Percentiles rank a stretch among this genome's conserved stretches.
Conservation (phyloP, 805 yeast species). For the Metschnikowia reukaufii region DNA sequence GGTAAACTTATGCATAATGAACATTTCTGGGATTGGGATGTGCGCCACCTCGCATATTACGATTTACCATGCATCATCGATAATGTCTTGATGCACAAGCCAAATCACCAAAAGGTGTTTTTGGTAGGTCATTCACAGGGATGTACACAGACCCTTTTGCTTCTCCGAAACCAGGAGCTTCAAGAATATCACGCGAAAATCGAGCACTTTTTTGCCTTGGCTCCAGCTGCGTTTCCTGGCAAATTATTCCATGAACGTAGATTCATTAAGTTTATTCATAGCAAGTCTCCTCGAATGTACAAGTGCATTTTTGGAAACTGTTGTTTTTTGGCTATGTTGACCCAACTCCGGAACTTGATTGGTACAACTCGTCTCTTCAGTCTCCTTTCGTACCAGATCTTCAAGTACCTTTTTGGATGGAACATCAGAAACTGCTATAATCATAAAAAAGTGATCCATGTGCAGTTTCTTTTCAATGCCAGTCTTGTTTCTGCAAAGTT, state of each 20-base stretch:
- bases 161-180: slow-evolving; percentile 49
- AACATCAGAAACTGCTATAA: slow-evolving; percentile 64
- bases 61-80: slow-evolving; percentile 77
- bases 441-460: slow-evolving; percentile 62
- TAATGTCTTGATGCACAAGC: slow-evolving; percentile 48
- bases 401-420: slow-evolving; percentile 88
- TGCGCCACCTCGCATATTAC: slow-evolving; percentile 73
- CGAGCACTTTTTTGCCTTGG: slow-evolving; percentile 69
- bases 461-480: slow-evolving; percentile 85
- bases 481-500: slow-evolving; percentile 74
- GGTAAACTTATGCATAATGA: slow-evolving; percentile 43
- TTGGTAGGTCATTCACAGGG: slow-evolving; percentile 91
- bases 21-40: slow-evolving; percentile 91
- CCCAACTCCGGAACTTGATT: slow-evolving; percentile 48
- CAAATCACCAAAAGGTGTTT: slow-evolving; percentile 48
- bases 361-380: slow-evolving; percentile 52
- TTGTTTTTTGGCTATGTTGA: slow-evolving; percentile 77
- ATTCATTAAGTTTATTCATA: slow-evolving; percentile 64
- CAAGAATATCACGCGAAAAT: slow-evolving; percentile 49
- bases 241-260: slow-evolving; percentile 59
- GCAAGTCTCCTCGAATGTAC: slow-evolving; percentile 43
- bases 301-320: slow-evolving; percentile 69
- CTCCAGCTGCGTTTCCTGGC: slow-evolving; percentile 94
- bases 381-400: slow-evolving; percentile 71
- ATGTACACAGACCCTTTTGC: slow-evolving; percentile 78